Base-by-base conservation (phyloP, 2,329 filamentous ascomycete genomes). In the Macrophomina phaseolina region DNA sequence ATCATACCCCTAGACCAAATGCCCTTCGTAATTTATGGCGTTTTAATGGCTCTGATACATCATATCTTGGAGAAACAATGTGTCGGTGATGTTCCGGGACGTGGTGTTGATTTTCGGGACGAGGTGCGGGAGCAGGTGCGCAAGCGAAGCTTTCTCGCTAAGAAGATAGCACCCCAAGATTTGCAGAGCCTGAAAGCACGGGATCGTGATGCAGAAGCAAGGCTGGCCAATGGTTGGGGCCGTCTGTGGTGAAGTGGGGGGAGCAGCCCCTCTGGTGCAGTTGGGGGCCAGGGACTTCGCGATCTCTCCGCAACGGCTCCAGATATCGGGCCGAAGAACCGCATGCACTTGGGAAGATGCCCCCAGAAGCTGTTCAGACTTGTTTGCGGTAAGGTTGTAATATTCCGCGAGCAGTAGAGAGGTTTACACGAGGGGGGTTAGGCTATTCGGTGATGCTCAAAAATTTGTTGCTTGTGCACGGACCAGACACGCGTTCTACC, bases 1-100 rank as follows among this genome's bases (percentile, higher is more conserved):
- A 75, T 78, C 74, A 79, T 77, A 77, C 75, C 76, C 75, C 76
- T 77, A 77, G 73, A 78, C 75, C 75, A 77, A 70, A 60, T 68
- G 70, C 74, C 75, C 74, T 34, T 30, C 0, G 34, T 16, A 23
- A 12, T 61, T 16, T 28, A 30, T 16, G 28, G 0, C 0, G 6
- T 5, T 14, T 40, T 38, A 3, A 14, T 4, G 2, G 2, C 8
- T 14, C 3, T 5, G 3, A 2, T 5, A 30, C 0, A 12, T 5
- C 4, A 48, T 36, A 36, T 48, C 23, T 3, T 34, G 7, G 32
- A n/a, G 2, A 18, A 9, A 2, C 0, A 9, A 8, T 23, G 0
- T 30, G 3, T 9, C 9, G 3, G 4, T 8, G 23, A 7, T 12
- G 1, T 12, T 12, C 5, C 5, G 8, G 9, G 12, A 9, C 16